These are phyloP conservation scores for Selaginella tamariscina DNA, from an alignment of 75 land plant species.

Conservation along the genomic window DNA sequence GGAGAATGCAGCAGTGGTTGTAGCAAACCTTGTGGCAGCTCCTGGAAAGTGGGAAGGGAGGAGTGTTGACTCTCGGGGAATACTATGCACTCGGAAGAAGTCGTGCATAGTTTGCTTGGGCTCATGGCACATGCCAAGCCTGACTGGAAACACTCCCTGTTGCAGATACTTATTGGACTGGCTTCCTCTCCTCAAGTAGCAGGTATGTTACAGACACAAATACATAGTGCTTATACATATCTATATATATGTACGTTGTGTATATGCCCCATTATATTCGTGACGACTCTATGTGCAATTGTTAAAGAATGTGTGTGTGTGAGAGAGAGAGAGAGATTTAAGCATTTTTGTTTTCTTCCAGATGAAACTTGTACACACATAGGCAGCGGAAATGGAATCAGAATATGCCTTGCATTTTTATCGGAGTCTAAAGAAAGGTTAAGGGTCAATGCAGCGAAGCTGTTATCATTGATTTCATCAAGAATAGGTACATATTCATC, in stretches of 20 bases:
- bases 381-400: not conserved
- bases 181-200: constrained; percentile 7
- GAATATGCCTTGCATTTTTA: not conserved
- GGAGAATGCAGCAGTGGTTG: not conserved
- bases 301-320: too few species aligned
- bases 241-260: too few species aligned
- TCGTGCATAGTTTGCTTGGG: not conserved
- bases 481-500: not conserved
- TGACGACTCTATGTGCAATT: too few species aligned
- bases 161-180: not conserved
- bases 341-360: not conserved
- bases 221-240: too few species aligned
- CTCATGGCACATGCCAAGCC: not conserved
- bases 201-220: not conserved
- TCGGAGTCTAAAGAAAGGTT: not conserved
- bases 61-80: not conserved
- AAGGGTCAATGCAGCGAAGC: not conserved
- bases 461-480: not conserved
- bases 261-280: too few species aligned
- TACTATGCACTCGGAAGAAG: not conserved
- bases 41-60: constrained; percentile 1
- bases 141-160: constrained; percentile 5
- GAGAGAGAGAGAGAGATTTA: too few species aligned
- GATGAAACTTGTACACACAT: not conserved
- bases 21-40: not conserved